phyloP scores from a whole-genome alignment of 495 filamentous ascomycete genomes.

The Podospora comata region DNA sequence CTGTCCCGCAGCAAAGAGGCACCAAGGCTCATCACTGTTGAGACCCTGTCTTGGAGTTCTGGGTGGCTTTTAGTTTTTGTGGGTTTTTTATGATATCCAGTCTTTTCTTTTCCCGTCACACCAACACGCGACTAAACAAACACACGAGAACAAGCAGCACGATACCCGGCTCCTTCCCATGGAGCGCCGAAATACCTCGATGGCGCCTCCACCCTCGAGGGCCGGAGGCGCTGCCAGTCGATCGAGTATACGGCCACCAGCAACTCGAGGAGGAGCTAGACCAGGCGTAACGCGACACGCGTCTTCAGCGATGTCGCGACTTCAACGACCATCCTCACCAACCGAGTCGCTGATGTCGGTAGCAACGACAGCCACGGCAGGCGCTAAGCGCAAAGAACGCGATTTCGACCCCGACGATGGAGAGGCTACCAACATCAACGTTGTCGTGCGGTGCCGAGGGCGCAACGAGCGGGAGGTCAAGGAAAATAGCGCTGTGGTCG shows the following conservation, averaged over 20 bases:
- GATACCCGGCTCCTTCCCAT: constrained; percentile 25
- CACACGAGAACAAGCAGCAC: constrained; percentile 15
- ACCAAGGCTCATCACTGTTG: constrained; percentile 3
- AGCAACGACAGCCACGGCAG: constrained; percentile 47
- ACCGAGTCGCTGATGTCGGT: constrained; percentile 59
- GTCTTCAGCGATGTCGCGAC: constrained; percentile 31
- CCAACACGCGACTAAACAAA: constrained; percentile 7
- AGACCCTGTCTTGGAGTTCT: background rate
- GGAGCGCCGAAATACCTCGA: constrained; percentile 34
- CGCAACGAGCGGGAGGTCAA: constrained; percentile 86
- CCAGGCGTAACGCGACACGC: constrained; percentile 18
- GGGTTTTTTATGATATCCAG: constrained; percentile 4
- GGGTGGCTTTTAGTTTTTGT: constrained; percentile 6
- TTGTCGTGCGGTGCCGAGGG: constrained; percentile 90
- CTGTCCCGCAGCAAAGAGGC: constrained; percentile 6
- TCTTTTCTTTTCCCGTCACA: background rate
- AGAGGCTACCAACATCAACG: constrained; percentile 93
- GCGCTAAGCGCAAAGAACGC: constrained; percentile 74
- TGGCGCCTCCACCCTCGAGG: constrained; percentile 20
- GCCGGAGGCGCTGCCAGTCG: constrained; percentile 19
- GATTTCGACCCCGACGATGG: constrained; percentile 71
- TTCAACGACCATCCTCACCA: constrained; percentile 55
- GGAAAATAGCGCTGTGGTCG: constrained; percentile 89
- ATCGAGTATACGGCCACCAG: constrained; percentile 33
- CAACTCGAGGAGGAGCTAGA: constrained; percentile 20